A percentile compares a stretch with the other conserved stretches of the same genome.
These are phyloP conservation scores for Canavalia gladiata DNA, from an alignment of 306 rosid genomes.

Conservation along the genomic window DNA sequence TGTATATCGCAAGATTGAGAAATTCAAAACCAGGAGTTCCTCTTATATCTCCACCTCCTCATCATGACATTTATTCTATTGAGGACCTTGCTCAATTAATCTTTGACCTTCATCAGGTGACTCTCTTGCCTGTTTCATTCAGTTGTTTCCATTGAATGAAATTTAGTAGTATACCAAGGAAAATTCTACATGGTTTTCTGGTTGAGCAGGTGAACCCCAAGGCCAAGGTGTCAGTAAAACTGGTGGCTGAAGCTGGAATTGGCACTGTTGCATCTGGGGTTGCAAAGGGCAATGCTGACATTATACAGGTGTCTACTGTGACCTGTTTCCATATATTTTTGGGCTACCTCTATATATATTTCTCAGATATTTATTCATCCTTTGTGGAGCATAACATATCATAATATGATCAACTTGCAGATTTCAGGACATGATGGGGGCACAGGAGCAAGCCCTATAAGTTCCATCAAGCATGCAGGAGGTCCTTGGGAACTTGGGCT, in stretches of 20 bases:
- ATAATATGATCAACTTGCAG: slow-evolving; percentile 53
- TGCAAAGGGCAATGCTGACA: slow-evolving; percentile 98
- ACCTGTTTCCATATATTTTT: slow-evolving; percentile 36
- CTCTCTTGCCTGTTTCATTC: slow-evolving; percentile 43
- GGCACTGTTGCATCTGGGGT: slow-evolving; percentile 99
- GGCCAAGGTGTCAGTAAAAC: slow-evolving; percentile 97
- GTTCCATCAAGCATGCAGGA: slow-evolving; percentile 99
- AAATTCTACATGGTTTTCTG: slow-evolving; percentile 43
- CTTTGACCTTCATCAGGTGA: slow-evolving; percentile 99
- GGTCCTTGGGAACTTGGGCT: slow-evolving; percentile 99
- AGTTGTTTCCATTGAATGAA: slow-evolving; percentile 39
- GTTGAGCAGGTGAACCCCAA: slow-evolving; percentile 87
- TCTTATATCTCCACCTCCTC: slow-evolving; percentile 99
- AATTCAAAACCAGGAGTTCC: slow-evolving; percentile 99
- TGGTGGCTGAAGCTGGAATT: slow-evolving; percentile 99
- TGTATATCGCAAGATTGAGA: slow-evolving; percentile 97
- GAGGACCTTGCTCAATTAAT: slow-evolving; percentile 99
- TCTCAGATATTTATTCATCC: slow-evolving; percentile 24
- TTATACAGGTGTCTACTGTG: slow-evolving; percentile 79
- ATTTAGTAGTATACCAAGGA: slow-evolving; percentile 37
- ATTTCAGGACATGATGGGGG: slow-evolving; percentile 99
- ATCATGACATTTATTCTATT: slow-evolving; percentile 97
- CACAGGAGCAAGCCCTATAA: slow-evolving; percentile 98
- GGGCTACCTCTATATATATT: slow-evolving; percentile 12
- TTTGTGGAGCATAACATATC: slow-evolving; percentile 32